Base-by-base conservation (phyloP, 257 asterid genomes). In the Oldenlandia corymbosa region DNA sequence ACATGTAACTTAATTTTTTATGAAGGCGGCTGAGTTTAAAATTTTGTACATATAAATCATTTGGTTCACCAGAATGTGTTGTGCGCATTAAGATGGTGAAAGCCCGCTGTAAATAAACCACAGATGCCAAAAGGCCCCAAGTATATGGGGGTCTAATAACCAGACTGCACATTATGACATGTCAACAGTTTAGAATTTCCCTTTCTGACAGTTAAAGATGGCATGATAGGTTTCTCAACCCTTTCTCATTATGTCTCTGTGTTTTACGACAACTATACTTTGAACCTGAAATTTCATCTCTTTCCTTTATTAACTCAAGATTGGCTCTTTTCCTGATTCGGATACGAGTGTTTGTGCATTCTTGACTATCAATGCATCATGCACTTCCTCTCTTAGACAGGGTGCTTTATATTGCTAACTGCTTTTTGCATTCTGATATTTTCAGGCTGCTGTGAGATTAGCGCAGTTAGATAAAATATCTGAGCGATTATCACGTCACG, bases 401-500 rank as follows among this genome's bases (percentile, higher is more conserved):
- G 7, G 53, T 68, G 51, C 10, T 5, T 0, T 30, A n/a, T n/a
- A n/a, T 68, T 57, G 60, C 36, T 65, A 34, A 68, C 63, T 45
- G 68, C 48, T 55, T 71, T 75, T 59, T 85, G 70, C 75, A 47
- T 76, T 79, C 63, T 83, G 73, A 20, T 55, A 75, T 79, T 76
- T 75, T 66, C 74, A 93, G 99, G 99, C 99, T 58, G 68, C 94
- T 75, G 88, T 85, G 74, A 87, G 96, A 69, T 71, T 93, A 74
- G 84, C 88, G 41, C 99, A 93, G 72, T 78, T 93, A 78, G 99
- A 93, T 71, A 81, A 71, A 73, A 90, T 88, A 72, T 80, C 95
- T 45, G 97, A 93, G 79, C 79, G 90, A 74, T 81, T 93, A 78
- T 90, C 99, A 57, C 83, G 74, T 75, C 97, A 90, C 81, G 97